Evolutionary conservation across 2,329 filamentous ascomycete genomes (phyloP).

Genomic region (Purpureocillium takamizusanense): DNA sequence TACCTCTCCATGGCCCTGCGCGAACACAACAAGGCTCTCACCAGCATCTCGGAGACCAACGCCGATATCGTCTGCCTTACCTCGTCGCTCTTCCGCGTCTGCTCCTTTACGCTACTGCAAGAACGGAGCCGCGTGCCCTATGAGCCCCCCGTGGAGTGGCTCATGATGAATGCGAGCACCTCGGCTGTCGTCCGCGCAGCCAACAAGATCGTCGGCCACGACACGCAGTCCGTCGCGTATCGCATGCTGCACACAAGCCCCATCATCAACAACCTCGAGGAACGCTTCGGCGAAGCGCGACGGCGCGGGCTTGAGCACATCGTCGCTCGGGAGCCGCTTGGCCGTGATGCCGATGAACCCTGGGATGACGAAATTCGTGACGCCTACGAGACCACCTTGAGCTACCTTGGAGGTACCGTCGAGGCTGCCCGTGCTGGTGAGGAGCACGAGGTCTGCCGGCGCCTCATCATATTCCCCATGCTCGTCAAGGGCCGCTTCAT

Average conservation of each 20-base stretch:
- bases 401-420: constrained; percentile 9
- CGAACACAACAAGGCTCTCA: constrained; percentile 8
- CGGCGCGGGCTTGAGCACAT: constrained; percentile 7
- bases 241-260: constrained; percentile 6
- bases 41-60: constrained; percentile 3
- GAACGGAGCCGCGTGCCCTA: constrained; percentile 8
- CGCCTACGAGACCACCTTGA: constrained; percentile 10
- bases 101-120: constrained; percentile 9
- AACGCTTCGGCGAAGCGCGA: constrained; percentile 4
- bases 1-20: constrained; percentile 10
- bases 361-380: constrained; percentile 10
- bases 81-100: constrained; percentile 8
- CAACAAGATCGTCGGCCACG: constrained; percentile 2
- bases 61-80: constrained; percentile 9
- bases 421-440: constrained; percentile 1
- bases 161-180: constrained; percentile 10
- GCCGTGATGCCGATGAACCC: constrained; percentile 7
- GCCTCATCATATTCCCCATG: constrained; percentile 7
- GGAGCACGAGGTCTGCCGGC: constrained; percentile 1
- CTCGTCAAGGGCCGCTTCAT: constrained; percentile 7
- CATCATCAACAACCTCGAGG: constrained; percentile 6
- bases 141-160: constrained; percentile 9
- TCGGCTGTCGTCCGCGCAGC: constrained; percentile 5
- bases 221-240: constrained; percentile 3
- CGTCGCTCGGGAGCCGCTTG: neutral